Evolutionary conservation across 331 rosid genomes (phyloP), one percentile per base, ranked within the genome.

Genomic region (Quercus tomentella): DNA sequence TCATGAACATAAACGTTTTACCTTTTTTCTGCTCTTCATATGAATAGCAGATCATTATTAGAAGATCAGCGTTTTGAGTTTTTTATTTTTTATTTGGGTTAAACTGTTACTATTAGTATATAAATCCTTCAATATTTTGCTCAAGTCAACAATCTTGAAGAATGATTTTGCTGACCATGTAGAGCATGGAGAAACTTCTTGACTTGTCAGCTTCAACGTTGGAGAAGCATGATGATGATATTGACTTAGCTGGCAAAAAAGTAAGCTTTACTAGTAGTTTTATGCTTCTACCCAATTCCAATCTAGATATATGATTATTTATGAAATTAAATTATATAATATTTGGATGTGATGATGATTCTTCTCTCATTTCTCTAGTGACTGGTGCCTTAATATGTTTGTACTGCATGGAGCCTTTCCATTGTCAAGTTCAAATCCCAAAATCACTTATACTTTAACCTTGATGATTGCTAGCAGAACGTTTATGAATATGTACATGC

Each of bases 151-250:
- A 21, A 67, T 68, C 51, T 58, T 76, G 10, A 67, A 79, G 65
- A 37, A 77, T 21, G 49, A 17, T 23, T 76, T 51, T 25, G 75
- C 52, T 74, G 51, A 69, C 74, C 49, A 69, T 63, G 76, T 84
- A 83, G 89, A 80, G 85, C 49, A 56, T 83, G 87, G 87, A 83
- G 78, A 72, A 86, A 41, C 83, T 82, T 60, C 78, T 80, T 74
- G 77, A 70, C 52, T 60, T 77, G 71, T 78, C 88, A 75, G 70
- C 74, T 70, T 65, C 86, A 31, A 80, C 83, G 20, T 77, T 80
- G 89, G 82, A 62, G 75, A 86, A 80, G 54, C 35, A 55, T 33
- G 76, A 83, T 45, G 79, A 80, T 65, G 55, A 68, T 60, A 35
- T 31, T 28, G 77, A 35, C 4, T 56, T 74, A 55, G 66, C 70